These are phyloP conservation scores for Tympanopsis confertula DNA, from an alignment of 2,329 filamentous ascomycete genomes.

Conservation along the genomic window DNA sequence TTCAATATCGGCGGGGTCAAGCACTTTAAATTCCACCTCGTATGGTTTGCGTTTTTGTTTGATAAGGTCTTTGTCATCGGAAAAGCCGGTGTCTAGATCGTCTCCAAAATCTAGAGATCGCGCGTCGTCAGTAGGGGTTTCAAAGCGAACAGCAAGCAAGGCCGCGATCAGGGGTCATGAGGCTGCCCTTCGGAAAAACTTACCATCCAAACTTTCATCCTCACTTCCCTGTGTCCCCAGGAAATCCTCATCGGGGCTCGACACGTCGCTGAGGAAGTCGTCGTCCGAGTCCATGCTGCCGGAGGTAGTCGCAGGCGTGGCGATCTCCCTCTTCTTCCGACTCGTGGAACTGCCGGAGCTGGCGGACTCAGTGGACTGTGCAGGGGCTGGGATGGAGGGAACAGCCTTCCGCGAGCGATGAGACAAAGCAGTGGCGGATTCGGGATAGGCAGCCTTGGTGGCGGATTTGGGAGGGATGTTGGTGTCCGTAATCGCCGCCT, in stretches of 20 bases:
- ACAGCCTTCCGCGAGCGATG: too few species aligned
- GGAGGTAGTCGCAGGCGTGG: conserved; percentile 17
- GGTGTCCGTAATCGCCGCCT: conserved; percentile 1
- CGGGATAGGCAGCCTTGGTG: neutral
- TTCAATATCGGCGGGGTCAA: conserved; percentile 70
- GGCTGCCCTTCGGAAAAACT: too few species aligned
- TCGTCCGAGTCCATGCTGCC: conserved; percentile 79
- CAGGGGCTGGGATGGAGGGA: too few species aligned
- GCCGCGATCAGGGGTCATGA: too few species aligned
- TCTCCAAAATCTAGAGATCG: conserved; percentile 43
- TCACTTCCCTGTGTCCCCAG: conserved; percentile 71
- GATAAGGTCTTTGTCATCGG: conserved; percentile 41
- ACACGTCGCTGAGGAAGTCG: conserved; percentile 77
- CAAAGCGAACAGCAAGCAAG: neutral
- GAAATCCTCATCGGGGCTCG: conserved; percentile 65
- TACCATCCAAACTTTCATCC: conserved; percentile 14
- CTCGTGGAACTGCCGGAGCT: too few species aligned
- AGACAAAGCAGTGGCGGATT: too few species aligned
- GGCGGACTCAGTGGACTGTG: too few species aligned
- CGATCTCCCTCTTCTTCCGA: neutral
- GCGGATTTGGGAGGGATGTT: neutral
- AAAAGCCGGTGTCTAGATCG: conserved; percentile 26
- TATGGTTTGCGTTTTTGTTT: conserved; percentile 66
- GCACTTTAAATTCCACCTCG: conserved; percentile 75
- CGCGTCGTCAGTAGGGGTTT: conserved; percentile 33